phyloP scores from a whole-genome alignment of 495 filamentous ascomycete genomes.

The Penicillium simplicissimum region DNA sequence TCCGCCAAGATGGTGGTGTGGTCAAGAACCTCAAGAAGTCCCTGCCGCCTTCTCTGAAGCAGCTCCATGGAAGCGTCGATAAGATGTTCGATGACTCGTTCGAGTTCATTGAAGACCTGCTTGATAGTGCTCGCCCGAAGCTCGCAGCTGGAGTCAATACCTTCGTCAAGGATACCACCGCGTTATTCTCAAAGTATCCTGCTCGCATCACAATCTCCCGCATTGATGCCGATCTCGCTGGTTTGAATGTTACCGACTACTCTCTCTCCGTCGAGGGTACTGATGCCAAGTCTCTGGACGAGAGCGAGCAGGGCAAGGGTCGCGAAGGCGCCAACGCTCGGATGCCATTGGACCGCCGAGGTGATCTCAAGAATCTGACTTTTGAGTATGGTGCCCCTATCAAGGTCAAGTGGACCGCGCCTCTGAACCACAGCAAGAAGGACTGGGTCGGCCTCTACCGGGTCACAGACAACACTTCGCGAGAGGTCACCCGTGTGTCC shows the following conservation, averaged over 20 bases:
- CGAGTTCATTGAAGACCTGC: conserved; percentile 86
- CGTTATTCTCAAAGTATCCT: conserved; percentile 87
- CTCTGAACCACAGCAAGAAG: conserved; percentile 83
- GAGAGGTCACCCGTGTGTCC: conserved; percentile 78
- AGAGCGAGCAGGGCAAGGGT: conserved; percentile 45
- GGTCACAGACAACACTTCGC: conserved; percentile 86
- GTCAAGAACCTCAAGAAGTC: conserved; percentile 86
- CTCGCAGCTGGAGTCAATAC: conserved; percentile 82
- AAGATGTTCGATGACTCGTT: conserved; percentile 80
- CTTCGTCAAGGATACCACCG: conserved; percentile 83
- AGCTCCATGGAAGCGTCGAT: conserved; percentile 83
- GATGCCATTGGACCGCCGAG: conserved; percentile 50
- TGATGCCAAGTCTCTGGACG: conserved; percentile 52
- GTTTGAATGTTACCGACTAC: conserved; percentile 83
- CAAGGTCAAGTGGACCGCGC: conserved; percentile 89
- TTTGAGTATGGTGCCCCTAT: conserved; percentile 92
- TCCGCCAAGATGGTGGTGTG: conserved; percentile 85
- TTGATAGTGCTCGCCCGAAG: conserved; percentile 85
- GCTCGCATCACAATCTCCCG: conserved; percentile 83
- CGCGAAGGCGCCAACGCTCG: conserved; percentile 53
- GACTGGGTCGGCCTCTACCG: conserved; percentile 97
- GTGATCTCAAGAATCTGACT: conserved; percentile 67
- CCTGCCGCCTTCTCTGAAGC: conserved; percentile 74
- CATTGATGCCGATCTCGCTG: conserved; percentile 77
- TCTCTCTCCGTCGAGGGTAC: conserved; percentile 72